A percentile compares a stretch with the other conserved stretches of the same genome.
These are phyloP conservation scores for Camellia japonica DNA, from an alignment of 148 eudicot species.

Conservation along the genomic window DNA sequence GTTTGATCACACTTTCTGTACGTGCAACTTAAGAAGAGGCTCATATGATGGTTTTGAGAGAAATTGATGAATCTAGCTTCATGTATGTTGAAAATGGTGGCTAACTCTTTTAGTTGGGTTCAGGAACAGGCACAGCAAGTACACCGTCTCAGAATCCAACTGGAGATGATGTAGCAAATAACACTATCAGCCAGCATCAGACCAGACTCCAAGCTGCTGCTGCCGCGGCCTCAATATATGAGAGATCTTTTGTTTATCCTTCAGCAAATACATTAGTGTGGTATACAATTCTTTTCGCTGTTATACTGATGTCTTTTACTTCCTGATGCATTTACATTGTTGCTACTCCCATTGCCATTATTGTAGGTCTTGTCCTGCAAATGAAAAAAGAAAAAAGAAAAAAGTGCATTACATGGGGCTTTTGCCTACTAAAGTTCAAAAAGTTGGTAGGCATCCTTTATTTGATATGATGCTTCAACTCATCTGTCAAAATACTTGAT, in stretches of 20 bases:
- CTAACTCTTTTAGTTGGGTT: not conserved
- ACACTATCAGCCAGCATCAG: slow-evolving; percentile 50
- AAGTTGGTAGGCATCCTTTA: not conserved
- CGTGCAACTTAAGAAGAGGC: not conserved
- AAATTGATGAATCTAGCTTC: not conserved
- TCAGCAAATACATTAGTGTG: slow-evolving; percentile 58
- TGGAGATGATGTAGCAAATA: slow-evolving; percentile 35
- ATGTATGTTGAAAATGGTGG: not conserved
- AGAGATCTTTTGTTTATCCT: slow-evolving; percentile 89
- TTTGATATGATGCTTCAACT: not conserved
- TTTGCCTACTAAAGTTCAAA: not conserved
- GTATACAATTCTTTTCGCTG: slow-evolving; percentile 32
- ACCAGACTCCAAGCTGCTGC: slow-evolving; percentile 88
- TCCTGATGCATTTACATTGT: not conserved
- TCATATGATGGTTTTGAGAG: not conserved
- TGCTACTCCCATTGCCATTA: not conserved
- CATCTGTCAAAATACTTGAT: not conserved
- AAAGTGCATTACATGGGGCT: not conserved
- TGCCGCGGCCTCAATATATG: slow-evolving; percentile 85
- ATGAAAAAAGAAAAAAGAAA: not conserved
- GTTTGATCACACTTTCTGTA: not conserved
- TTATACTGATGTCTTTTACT: not conserved
- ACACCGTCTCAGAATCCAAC: slow-evolving; percentile 49
- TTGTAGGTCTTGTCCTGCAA: slow-evolving; percentile 8
- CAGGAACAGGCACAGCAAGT: slow-evolving; percentile 44